Percentiles rank a stretch among this genome's conserved stretches.
Evolutionary conservation across 2,329 filamentous ascomycete species (phyloP).

Genomic region (Ophiostoma sp.): DNA sequence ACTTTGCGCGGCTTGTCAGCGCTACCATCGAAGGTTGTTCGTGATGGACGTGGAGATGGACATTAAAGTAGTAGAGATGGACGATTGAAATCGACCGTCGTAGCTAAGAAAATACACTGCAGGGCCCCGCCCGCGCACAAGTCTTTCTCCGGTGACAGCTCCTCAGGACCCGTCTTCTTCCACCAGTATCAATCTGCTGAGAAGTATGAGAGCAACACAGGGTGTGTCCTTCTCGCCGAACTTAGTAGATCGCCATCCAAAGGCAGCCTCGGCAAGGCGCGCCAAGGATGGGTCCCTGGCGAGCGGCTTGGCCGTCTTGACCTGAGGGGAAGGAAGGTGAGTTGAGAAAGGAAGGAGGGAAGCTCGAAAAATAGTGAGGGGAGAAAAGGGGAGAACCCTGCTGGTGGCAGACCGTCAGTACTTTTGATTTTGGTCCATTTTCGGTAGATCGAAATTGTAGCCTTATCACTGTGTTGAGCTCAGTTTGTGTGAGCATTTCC

Average conservation of each 20-base stretch:
- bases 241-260: neutral
- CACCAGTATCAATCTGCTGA: no score
- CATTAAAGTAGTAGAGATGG: neutral
- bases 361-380: neutral
- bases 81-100: neutral
- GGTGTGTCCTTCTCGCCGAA: neutral
- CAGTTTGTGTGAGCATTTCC: no score
- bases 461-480: no score
- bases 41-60: neutral
- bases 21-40: neutral
- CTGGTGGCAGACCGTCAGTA: neutral
- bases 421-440: neutral
- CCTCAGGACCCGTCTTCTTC: neutral
- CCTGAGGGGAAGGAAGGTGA: neutral
- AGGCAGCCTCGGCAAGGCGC: neutral
- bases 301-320: conserved; percentile 4
- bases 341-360: neutral
- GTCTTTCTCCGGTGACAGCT: neutral
- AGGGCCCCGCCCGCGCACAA: neutral
- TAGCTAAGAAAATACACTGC: conserved; percentile 3
- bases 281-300: neutral
- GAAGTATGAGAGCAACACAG: no score
- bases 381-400: neutral
- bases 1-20: neutral
- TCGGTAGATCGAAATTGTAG: neutral